Percentiles rank a stretch among this genome's conserved stretches.
Conservation (phyloP, 2,329 filamentous ascomycete genomes). For the Pyricularia sp. region DNA sequence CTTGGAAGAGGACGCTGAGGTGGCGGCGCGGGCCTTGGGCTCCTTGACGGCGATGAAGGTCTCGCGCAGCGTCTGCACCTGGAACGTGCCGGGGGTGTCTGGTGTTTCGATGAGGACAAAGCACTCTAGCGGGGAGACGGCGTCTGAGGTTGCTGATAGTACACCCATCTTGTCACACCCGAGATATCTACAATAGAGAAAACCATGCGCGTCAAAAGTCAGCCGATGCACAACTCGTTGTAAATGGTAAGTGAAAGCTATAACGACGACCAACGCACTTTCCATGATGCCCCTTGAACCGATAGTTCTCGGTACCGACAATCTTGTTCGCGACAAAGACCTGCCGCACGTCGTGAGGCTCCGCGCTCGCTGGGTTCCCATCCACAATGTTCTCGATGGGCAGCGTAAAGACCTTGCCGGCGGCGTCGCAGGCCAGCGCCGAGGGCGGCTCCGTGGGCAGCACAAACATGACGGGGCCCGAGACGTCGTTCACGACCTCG, state of each 20-base stretch:
- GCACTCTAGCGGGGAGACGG: slow-evolving; percentile 75
- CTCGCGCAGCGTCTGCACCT: slow-evolving; percentile 63
- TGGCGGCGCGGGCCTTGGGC: slow-evolving; percentile 22
- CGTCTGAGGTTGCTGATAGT: slow-evolving; percentile 67
- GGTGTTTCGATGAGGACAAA: slow-evolving; percentile 59
- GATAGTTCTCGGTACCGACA: slow-evolving; percentile 69
- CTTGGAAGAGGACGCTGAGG: not conserved
- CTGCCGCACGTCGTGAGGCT: slow-evolving; percentile 91
- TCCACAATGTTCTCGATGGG: slow-evolving; percentile 83
- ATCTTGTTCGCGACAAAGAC: slow-evolving; percentile 89
- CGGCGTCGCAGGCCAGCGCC: slow-evolving; percentile 69
- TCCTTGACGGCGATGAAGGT: slow-evolving; percentile 59
- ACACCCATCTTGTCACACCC: slow-evolving; percentile 77
- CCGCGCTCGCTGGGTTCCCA: slow-evolving; percentile 69
- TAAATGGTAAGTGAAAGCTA: not conserved
- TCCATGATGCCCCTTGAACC: slow-evolving; percentile 86
- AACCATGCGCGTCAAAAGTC: not conserved
- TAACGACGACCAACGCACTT: slow-evolving; percentile 38
- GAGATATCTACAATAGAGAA: slow-evolving; percentile 52
- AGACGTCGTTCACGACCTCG: slow-evolving; percentile 62
- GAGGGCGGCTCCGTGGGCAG: slow-evolving; percentile 68
- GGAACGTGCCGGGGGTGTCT: slow-evolving; percentile 62
- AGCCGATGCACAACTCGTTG: slow-evolving; percentile 4
- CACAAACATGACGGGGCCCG: slow-evolving; percentile 75
- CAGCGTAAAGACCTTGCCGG: slow-evolving; percentile 77